Evolutionary conservation across 2,329 filamentous ascomycete species (phyloP), one percentile per base, ranked within the genome.

Genomic region (Hansfordia pulvinata): DNA sequence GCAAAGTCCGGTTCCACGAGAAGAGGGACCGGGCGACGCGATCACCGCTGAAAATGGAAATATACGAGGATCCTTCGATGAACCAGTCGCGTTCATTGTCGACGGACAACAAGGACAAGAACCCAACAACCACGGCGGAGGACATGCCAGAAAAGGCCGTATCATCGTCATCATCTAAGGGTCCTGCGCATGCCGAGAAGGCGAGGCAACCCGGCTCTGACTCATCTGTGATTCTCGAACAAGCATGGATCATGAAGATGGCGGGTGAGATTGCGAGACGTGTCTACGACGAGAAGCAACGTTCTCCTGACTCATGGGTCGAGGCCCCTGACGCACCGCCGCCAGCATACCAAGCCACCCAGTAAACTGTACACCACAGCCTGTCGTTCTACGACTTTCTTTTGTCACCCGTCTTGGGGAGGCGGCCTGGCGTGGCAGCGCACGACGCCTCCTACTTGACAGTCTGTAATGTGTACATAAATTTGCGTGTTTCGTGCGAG

Each of bases 241-340:
- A 84, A 49, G 82, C 81, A 3, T 90, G 82, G 80, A 79, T 90
- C 54, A 74, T 78, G 58, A 90, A 93, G 59, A 90, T 98, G 71
- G 86, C 88, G 5, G 77, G 76, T 36, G 90, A 96, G 52, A 88
- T 96, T 41, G 84, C 85, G 19, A 64, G 76, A 26, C 78, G 83
- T 30, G 84, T 93, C 37, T 82, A 88, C 38, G 82, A 93, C 39
- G 82, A 93, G 54, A 90, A 93, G 54, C 59, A 63, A 28, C 58
- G 62, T 19, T 59, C 66, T 28, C 54, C 58, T 15, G 51, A 50
- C 5, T 56, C 64, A 27, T 69, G 64, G 64, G 56, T 63, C 21
- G 66, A 71, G 31, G 53, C 59, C 28, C 64, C 74, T 33, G 64
- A 70, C 24, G 49, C 56, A 5, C 70, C 71, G 5, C 72, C 72